These are phyloP conservation scores for Apiospora arundinis DNA, from an alignment of 2,329 filamentous ascomycete species.

Conservation along the genomic window DNA sequence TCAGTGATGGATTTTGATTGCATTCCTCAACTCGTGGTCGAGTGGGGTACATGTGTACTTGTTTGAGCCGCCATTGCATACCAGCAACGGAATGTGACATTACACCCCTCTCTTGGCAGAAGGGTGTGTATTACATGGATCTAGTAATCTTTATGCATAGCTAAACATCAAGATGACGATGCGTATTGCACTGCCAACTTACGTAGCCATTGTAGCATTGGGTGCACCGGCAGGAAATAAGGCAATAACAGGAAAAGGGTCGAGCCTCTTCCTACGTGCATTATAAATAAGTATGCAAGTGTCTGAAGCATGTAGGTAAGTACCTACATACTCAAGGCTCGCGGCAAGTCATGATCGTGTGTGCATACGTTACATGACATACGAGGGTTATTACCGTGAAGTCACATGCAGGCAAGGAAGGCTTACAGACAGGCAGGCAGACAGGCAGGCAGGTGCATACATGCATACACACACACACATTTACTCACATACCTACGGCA, in stretches of 20 bases:
- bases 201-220: slow-evolving; percentile 15
- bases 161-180: slow-evolving; percentile 17
- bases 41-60: slow-evolving; percentile 17
- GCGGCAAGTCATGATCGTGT: background rate
- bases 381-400: background rate
- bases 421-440: background rate
- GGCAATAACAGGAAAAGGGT: background rate
- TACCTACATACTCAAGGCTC: too few species aligned
- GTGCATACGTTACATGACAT: slow-evolving; percentile 10
- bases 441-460: background rate
- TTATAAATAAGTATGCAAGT: background rate
- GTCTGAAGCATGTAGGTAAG: background rate
- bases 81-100: slow-evolving; percentile 15
- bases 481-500: too few species aligned
- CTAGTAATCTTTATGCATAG: slow-evolving; percentile 15
- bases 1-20: slow-evolving; percentile 2
- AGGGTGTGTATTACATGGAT: slow-evolving; percentile 16
- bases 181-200: slow-evolving; percentile 8
- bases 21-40: background rate
- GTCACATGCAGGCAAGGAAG: slow-evolving; percentile 1
- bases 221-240: background rate
- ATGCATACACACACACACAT: background rate
- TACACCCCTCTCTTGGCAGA: slow-evolving; percentile 10
- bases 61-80: slow-evolving; percentile 14
- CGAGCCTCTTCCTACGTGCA: background rate